Evolutionary conservation across 805 yeast genomes (phyloP), one percentile per base, ranked within the genome.

Genomic region (Teunomyces stri): DNA sequence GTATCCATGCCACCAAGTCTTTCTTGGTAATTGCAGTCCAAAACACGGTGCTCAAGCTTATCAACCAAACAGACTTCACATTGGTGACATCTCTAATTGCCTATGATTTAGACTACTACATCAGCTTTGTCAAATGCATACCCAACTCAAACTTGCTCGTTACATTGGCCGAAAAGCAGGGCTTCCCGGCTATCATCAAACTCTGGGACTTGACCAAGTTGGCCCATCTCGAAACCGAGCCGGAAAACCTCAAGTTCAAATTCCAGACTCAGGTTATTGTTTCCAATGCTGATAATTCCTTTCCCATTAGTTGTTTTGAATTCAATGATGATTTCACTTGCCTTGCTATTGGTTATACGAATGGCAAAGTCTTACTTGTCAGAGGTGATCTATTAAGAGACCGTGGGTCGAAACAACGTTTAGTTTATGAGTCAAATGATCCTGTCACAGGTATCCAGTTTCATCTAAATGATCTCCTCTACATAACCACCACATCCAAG

Each of bases 371-470:
- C 2, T 70, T 91, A 2, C 68, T 91, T 5, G 80, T 91, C 0
- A 70, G 98, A 51, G 99, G 99, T 6, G 98, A 94, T 63, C 64
- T 94, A 28, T 54, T 89, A 5, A 81, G 90, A 55, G 99, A 94
- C 60, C 72, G 96, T 49, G 98, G 98, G 0, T 82, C 96, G 7
- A 80, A 94, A 53, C 98, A 92, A 58, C 72, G 97, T 25, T 63
- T 85, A 0, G 82, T 91, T 0, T 88, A 83, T 60, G 88, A 85
- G 49, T 79, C 84, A 44, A 68, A 75, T 2, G 94, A 89, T 42
- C 96, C 97, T 1, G 77, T 94, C 15, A 92, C 98, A 0, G 85
- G 88, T 0, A 66, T 92, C 1, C 77, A 79, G 25, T 79, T 91
- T 54, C 74, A 74, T 44, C 75, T 74, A 12, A 75, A 78, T 1